phyloP scores from a whole-genome alignment of 768 basidiomycete genomes.

The Russula virescens region DNA sequence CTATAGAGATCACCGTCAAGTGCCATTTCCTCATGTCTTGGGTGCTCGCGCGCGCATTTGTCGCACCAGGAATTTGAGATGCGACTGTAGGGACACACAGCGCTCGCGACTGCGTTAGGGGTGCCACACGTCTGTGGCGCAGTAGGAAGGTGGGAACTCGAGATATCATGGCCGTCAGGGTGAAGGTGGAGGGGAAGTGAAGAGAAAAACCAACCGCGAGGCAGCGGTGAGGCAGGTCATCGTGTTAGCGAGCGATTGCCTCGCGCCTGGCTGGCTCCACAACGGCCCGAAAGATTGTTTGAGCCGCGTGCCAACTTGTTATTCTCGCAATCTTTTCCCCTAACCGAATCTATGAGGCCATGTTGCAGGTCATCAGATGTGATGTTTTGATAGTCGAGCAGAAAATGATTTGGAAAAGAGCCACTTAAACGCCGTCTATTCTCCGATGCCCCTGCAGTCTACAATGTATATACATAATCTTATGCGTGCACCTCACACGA shows the following conservation, averaged over 20 bases:
- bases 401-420: neutral
- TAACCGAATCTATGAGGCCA: neutral
- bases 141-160: neutral
- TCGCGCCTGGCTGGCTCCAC: neutral
- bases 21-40: neutral
- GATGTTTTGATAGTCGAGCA: neutral
- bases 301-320: neutral
- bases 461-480: neutral
- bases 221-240: slow-evolving; percentile 8
- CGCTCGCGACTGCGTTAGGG: neutral
- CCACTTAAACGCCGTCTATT: neutral
- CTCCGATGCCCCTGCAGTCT: neutral
- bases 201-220: slow-evolving; percentile 10
- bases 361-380: neutral
- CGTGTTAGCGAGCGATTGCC: neutral
- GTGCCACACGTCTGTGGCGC: neutral
- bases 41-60: neutral
- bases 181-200: neutral
- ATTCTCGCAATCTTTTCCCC: neutral
- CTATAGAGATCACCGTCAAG: slow-evolving; percentile 3
- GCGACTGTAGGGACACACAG: neutral
- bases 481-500: neutral
- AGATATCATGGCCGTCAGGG: slow-evolving; percentile 6
- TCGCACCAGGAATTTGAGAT: neutral
- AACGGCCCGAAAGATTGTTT: slow-evolving; percentile 4